Evolutionary conservation across 1,284 basidiomycete species (phyloP), one percentile per base, ranked within the genome.

Genomic region (Xerocomus subilludens): DNA sequence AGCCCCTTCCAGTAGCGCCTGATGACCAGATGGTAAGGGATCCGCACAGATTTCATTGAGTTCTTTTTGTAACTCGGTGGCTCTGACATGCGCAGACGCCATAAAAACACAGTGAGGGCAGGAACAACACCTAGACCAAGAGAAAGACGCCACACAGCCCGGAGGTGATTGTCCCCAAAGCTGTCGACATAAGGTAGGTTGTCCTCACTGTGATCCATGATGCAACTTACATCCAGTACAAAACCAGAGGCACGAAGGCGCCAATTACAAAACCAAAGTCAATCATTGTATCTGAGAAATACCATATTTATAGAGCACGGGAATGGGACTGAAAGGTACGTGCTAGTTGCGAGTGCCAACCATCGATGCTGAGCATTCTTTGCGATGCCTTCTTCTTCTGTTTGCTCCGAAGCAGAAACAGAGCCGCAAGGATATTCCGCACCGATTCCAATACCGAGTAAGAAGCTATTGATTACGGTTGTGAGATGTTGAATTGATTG

Each of bases 391-490:
- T 89, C 86, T 80, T 95, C 93, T 83, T 98, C 97, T 1, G 96
- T 96, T 81, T 96, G 94, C 82, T 98, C 97, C 3, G 94, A 94
- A 6, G 94, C 93, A 33, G 96, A 95, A n/a, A 98, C 96, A 7
- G 93, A 94, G 14, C 96, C 97, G 74, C 93, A 94, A 13, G 96
- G 96, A 78, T 98, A 98, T 83, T 97, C 95, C 21, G 96, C 96
- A 36, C 96, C 96, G 18, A 96, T 87, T 56, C 94, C 94, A 72
- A 96, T 92, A 63, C 94, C 95, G 69, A 95, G 87, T 18, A 96
- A 84, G 86, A 96, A 94, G 45, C 92, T 93, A 74, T 42, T 30
- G 21, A 69, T 59, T 6, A 49, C 9, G 25, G 16, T 38, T 3
- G 35, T 75, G 45, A 68, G 71, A 56, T 25, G 59, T 42, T 66